Conservation (phyloP, 1,284 basidiomycete species). For the Apiotrichum gamsii region DNA sequence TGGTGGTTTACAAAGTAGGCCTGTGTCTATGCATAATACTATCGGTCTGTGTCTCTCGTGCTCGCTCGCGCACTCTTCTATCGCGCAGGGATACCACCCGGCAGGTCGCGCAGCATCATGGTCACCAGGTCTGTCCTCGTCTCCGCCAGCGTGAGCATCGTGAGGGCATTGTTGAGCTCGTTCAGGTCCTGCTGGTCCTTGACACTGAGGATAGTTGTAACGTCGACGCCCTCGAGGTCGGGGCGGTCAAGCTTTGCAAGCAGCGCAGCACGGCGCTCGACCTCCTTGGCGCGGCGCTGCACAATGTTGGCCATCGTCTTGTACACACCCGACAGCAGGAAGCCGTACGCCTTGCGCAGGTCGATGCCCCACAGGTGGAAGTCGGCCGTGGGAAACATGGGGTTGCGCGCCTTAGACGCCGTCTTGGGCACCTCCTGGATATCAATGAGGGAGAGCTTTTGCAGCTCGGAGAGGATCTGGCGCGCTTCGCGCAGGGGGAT, state of each 20-base stretch:
- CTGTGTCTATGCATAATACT: too few relatives aligned
- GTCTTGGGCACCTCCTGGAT: slow-evolving; percentile 85
- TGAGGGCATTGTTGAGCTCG: slow-evolving; percentile 53
- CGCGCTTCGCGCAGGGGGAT: slow-evolving; percentile 83
- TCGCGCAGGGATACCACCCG: slow-evolving; percentile 27
- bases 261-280: slow-evolving; percentile 60
- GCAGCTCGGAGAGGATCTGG: slow-evolving; percentile 68
- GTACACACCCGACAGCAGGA: slow-evolving; percentile 69
- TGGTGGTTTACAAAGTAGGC: too few relatives aligned
- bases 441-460: slow-evolving; percentile 72
- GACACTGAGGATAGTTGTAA: slow-evolving; percentile 27
- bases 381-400: slow-evolving; percentile 28
- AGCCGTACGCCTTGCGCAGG: slow-evolving; percentile 68
- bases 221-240: slow-evolving; percentile 67
- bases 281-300: slow-evolving; percentile 63
- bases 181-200: slow-evolving; percentile 44
- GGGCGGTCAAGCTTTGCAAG: slow-evolving; percentile 71
- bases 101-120: slow-evolving; percentile 74
- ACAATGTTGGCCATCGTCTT: slow-evolving; percentile 81
- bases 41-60: too few relatives aligned
- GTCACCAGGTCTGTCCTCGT: slow-evolving; percentile 74
- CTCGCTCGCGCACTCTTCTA: slow-evolving; percentile 1
- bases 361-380: slow-evolving; percentile 77
- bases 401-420: slow-evolving; percentile 67
- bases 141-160: slow-evolving; percentile 67